phyloP scores from a whole-genome alignment of 2,329 filamentous ascomycete genomes.

The Aureobasidium leucospermi region DNA sequence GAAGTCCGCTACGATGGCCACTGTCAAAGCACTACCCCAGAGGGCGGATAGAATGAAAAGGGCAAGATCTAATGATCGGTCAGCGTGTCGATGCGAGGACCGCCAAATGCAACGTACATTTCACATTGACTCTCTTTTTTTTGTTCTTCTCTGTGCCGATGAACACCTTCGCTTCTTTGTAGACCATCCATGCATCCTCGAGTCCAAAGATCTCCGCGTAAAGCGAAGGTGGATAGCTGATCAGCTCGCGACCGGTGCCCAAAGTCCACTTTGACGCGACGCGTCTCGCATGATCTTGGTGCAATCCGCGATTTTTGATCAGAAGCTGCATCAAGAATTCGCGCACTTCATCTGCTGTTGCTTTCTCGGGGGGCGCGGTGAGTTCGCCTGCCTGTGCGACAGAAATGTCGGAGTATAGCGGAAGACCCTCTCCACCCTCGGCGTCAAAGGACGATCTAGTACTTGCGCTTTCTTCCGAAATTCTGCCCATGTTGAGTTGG shows the following conservation, averaged over 20 bases:
- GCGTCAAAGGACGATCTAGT: too few relatives aligned
- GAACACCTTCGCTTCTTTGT: constrained; percentile 11
- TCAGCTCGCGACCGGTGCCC: constrained; percentile 18
- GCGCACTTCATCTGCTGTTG: constrained; percentile 17
- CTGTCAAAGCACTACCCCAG: too few relatives aligned
- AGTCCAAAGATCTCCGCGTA: constrained; percentile 16
- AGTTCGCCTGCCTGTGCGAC: not conserved
- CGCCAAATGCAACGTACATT: too few relatives aligned
- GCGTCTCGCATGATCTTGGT: constrained; percentile 8
- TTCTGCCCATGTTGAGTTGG: too few relatives aligned
- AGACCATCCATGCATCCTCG: constrained; percentile 18
- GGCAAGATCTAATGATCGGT: too few relatives aligned
- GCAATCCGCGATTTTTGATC: not conserved
- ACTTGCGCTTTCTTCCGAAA: too few relatives aligned
- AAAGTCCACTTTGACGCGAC: constrained; percentile 17
- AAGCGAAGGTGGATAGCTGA: constrained; percentile 7
- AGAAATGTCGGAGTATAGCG: not conserved
- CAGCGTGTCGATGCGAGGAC: too few relatives aligned
- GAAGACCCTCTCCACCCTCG: not conserved
- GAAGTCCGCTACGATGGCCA: too few relatives aligned
- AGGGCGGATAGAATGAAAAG: too few relatives aligned
- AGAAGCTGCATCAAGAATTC: constrained; percentile 14
- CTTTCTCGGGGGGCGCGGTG: constrained; percentile 12
- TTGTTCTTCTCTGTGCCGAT: too few relatives aligned
- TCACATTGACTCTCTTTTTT: too few relatives aligned